Evolutionary conservation across 495 filamentous ascomycete species (phyloP).

Genomic region (Talaromyces ruber): DNA sequence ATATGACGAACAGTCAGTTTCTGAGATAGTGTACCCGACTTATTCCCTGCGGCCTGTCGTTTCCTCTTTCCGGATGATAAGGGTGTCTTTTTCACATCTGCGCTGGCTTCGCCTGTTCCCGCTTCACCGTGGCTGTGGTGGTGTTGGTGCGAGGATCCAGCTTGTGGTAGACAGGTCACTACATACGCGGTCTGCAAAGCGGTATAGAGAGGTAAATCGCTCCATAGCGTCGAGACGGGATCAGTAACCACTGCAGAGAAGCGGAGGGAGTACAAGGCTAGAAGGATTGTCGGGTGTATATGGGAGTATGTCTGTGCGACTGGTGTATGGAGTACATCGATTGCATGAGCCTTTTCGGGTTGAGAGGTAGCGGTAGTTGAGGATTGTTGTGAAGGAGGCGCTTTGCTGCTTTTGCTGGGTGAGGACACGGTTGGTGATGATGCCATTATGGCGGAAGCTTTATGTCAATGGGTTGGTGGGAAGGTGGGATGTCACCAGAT

Average conservation of each 20-base stretch:
- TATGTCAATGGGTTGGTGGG: background rate
- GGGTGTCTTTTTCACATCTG: conserved; percentile 30
- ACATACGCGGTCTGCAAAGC: conserved; percentile 60
- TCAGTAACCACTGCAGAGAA: conserved; percentile 64
- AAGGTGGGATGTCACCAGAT: background rate
- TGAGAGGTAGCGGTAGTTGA: background rate
- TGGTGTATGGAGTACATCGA: conserved; percentile 38
- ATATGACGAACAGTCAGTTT: conserved; percentile 27
- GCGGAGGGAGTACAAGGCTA: conserved; percentile 46
- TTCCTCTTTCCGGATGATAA: conserved; percentile 20
- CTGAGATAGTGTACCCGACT: conserved; percentile 13
- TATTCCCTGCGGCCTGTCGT: conserved; percentile 8
- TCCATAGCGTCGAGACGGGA: conserved; percentile 57
- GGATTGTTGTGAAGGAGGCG: background rate
- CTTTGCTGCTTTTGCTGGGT: background rate
- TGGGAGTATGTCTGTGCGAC: conserved; percentile 45
- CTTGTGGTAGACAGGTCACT: conserved; percentile 64
- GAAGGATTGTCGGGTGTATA: conserved; percentile 57
- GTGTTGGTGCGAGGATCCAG: conserved; percentile 28
- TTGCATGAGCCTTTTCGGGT: conserved; percentile 10
- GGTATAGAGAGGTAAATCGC: conserved; percentile 51
- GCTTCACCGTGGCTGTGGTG: conserved; percentile 1
- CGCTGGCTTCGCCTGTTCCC: conserved; percentile 29
- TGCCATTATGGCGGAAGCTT: background rate
- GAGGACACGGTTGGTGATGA: background rate